Base-by-base conservation (phyloP, 345 rosid genomes). In the Eucalyptus erythrocorys region DNA sequence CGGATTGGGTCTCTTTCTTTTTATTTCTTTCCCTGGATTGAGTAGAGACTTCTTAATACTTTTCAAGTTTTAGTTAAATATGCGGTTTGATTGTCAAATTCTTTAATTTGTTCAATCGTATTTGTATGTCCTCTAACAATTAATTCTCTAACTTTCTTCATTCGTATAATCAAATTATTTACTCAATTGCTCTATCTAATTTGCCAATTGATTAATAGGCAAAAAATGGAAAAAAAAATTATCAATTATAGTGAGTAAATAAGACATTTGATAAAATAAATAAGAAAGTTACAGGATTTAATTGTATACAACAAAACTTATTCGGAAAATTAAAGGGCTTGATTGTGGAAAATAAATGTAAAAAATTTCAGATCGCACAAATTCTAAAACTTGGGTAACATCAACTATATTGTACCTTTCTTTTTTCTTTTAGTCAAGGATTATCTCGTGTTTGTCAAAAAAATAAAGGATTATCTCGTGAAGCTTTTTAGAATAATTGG, bases 271-370 rank as follows among this genome's bases (percentile, higher is more conserved):
- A n/a, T 64, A 13, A n/a, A n/a, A n/a, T 32, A 14, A 64, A 64
- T 30, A n/a, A 64, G 3, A 64, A 30, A 64, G 1, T n/a, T 64
- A 30, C 0, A 64, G 37, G 15, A n/a, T 34, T 32, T 68, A 16
- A n/a, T 34, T 66, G 21, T 1, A 8, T 4, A 32, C 6, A 32
- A 66, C 22, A 66, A 66, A 32, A 66, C 42, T 66, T 66, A 32
- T 61, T 61, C 0, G 0, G 1, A 8, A 66, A 64, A 64, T 13
- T 64, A 14, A 64, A 30, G 37, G 34, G 0, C 12, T 34, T 0
- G 0, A 17, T 1, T 17, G 1, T 17, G 4, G 6, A 34, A n/a
- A 68, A 34, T 8, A 68, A 32, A 66, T 1, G 6, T 15, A 6
- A 2, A 66, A 16, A 68, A 34, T 34, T 16, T 15, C 19, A 34